Evolutionary conservation across 2,329 filamentous ascomycete genomes (phyloP).

Genomic region (Huntiella abstrusa): DNA sequence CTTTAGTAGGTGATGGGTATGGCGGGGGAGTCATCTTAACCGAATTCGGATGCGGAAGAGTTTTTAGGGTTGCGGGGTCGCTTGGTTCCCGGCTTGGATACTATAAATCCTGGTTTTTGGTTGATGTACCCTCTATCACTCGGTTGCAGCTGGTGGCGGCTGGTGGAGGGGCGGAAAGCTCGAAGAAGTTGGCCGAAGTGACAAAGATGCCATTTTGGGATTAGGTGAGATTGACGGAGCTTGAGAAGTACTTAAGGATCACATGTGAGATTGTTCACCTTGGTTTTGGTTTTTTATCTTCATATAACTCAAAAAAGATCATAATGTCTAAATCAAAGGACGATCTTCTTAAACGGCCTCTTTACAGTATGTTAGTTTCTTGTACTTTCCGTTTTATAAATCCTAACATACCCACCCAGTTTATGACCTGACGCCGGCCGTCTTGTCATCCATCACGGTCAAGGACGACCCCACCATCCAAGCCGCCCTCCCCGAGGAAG

Average conservation of each 20-base stretch:
- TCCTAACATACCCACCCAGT: conserved; percentile 29
- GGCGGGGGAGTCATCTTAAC: background rate
- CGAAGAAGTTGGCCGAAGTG: background rate
- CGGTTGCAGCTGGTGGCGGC: background rate
- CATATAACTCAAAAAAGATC: background rate
- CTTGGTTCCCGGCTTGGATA: background rate
- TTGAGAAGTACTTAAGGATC: background rate
- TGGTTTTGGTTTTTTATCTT: too few species aligned
- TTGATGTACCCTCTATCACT: conserved; percentile 1
- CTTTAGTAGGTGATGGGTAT: background rate
- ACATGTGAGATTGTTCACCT: too few species aligned
- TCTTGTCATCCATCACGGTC: conserved; percentile 46
- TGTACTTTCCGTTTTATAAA: background rate
- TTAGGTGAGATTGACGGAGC: background rate
- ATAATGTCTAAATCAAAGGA: conserved; percentile 5
- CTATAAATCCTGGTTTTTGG: too few species aligned
- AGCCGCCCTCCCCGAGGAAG: background rate
- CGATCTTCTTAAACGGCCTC: conserved; percentile 7
- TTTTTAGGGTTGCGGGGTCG: background rate
- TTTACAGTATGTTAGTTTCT: conserved; percentile 3
- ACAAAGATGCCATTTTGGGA: background rate
- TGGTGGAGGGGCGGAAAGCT: background rate
- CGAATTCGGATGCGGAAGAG: background rate
- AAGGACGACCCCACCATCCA: conserved; percentile 18
- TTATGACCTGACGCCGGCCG: conserved; percentile 62